phyloP scores from a whole-genome alignment of 2,329 filamentous ascomycete genomes.

The Pseudogymnoascus sp. region DNA sequence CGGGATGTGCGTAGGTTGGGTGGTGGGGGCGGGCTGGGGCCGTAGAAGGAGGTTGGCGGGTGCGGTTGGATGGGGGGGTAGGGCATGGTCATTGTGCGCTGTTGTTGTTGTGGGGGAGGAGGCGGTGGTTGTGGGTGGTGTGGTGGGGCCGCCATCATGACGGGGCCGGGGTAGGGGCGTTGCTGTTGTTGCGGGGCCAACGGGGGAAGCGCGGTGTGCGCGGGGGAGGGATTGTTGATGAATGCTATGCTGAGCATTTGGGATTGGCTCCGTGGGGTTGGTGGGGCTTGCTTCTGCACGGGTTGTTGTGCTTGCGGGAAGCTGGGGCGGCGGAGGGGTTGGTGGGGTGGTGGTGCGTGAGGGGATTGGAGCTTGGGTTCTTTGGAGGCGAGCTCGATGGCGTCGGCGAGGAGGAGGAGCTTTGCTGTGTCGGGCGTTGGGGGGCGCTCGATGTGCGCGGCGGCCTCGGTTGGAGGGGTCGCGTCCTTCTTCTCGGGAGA shows the following conservation, averaged over 20 bases:
- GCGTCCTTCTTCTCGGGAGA: not conserved
- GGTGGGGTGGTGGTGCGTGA: not conserved
- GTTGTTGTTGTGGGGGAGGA: not conserved
- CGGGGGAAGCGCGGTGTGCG: not conserved
- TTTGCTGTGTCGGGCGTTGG: not conserved
- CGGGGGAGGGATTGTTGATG: not conserved
- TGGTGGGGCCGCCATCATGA: not conserved
- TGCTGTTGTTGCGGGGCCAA: not conserved
- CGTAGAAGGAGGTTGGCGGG: not conserved
- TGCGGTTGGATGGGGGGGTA: not conserved
- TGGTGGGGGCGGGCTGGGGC: not conserved
- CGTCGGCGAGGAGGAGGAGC: not conserved
- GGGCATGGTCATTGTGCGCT: not conserved
- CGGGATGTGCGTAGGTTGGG: not conserved
- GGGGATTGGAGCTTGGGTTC: not conserved
- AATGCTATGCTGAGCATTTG: not conserved
- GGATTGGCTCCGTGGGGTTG: not conserved
- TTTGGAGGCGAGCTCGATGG: not conserved
- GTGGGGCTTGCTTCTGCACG: not conserved
- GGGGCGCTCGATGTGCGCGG: not conserved
- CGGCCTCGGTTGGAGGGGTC: not conserved
- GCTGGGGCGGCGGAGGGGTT: not conserved
- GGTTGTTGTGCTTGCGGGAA: not conserved
- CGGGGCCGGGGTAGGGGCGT: not conserved
- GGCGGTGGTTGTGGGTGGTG: not conserved